Percentiles rank a stretch among this genome's conserved stretches.
Evolutionary conservation across 2,329 filamentous ascomycete species (phyloP).

Genomic region (Byssochlamys sp.): DNA sequence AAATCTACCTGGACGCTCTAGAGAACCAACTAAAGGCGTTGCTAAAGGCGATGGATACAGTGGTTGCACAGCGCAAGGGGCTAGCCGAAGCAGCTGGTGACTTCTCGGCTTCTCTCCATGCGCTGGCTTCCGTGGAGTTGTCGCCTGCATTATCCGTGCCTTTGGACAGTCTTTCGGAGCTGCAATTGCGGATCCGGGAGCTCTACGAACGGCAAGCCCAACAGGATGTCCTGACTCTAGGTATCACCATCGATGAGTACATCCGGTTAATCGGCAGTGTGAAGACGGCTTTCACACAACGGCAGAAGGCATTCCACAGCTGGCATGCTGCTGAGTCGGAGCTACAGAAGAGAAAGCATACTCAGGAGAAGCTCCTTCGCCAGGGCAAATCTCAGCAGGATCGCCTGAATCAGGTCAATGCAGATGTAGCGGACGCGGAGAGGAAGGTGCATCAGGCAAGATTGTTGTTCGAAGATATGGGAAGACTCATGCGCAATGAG

Average conservation of each 20-base stretch:
- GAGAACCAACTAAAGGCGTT: constrained; percentile 84
- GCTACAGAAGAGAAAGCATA: constrained; percentile 75
- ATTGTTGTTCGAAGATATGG: constrained; percentile 94
- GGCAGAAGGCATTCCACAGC: constrained; percentile 88
- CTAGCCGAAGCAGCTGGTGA: constrained; percentile 88
- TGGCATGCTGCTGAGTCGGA: constrained; percentile 90
- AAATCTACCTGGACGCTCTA: constrained; percentile 84
- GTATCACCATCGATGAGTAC: constrained; percentile 97
- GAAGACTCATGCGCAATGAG: constrained; percentile 78
- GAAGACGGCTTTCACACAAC: constrained; percentile 82
- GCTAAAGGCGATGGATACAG: constrained; percentile 85
- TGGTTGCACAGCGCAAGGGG: constrained; percentile 83
- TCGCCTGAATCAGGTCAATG: constrained; percentile 79
- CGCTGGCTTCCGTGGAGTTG: constrained; percentile 82
- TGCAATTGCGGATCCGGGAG: constrained; percentile 87
- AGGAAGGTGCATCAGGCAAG: constrained; percentile 82
- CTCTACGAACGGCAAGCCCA: constrained; percentile 94
- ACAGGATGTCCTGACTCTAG: constrained; percentile 89
- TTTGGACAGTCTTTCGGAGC: constrained; percentile 79
- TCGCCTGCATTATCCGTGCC: constrained; percentile 80
- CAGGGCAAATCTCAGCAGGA: constrained; percentile 96
- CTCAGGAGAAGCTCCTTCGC: constrained; percentile 86
- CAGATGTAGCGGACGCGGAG: constrained; percentile 91
- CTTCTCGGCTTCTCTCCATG: constrained; percentile 85
- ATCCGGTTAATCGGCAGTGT: constrained; percentile 90